phyloP scores from a whole-genome alignment of 352 stramenopile genomes.

The Pythium pyrilobum region DNA sequence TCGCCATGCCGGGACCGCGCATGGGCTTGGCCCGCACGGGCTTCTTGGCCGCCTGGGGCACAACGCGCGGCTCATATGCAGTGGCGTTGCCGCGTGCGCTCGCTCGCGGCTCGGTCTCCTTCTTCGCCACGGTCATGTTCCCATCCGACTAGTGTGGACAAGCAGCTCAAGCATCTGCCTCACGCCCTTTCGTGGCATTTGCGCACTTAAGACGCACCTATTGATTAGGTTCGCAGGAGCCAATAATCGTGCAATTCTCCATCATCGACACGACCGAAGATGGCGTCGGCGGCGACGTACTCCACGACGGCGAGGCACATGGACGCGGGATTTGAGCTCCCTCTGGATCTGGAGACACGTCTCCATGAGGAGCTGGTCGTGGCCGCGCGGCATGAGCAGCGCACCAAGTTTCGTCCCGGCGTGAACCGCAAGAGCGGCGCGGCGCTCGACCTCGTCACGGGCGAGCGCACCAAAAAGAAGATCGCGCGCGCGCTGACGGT shows the following conservation, averaged over 20 bases:
- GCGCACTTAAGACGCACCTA: slow-evolving; percentile 2
- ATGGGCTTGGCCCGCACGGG: slow-evolving; percentile 59
- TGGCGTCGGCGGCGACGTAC: not conserved
- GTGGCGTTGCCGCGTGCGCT: not conserved
- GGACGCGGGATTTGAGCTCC: slow-evolving; percentile 54
- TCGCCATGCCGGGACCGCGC: slow-evolving; percentile 28
- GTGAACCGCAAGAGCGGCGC: slow-evolving; percentile 21
- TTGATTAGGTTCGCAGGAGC: not conserved
- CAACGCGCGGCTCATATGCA: slow-evolving; percentile 14
- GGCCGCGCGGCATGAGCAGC: slow-evolving; percentile 23
- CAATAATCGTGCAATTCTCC: too few relatives aligned
- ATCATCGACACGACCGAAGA: not conserved
- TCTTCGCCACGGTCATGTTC: slow-evolving; percentile 18
- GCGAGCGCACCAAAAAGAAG: slow-evolving; percentile 50
- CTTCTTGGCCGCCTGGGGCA: slow-evolving; percentile 37
- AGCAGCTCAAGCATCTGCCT: too few relatives aligned
- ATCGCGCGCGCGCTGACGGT: slow-evolving; percentile 36
- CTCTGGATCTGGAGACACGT: slow-evolving; percentile 39
- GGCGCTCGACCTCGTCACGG: slow-evolving; percentile 35
- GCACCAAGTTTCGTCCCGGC: slow-evolving; percentile 42
- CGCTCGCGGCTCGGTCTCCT: slow-evolving; percentile 7
- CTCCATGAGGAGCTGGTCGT: slow-evolving; percentile 39
- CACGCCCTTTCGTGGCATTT: slow-evolving; percentile 14
- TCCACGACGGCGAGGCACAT: slow-evolving; percentile 3
- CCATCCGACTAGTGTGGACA: too few relatives aligned